Base-by-base conservation (phyloP, 805 yeast species). In the Kodamaea kakaduensis region DNA sequence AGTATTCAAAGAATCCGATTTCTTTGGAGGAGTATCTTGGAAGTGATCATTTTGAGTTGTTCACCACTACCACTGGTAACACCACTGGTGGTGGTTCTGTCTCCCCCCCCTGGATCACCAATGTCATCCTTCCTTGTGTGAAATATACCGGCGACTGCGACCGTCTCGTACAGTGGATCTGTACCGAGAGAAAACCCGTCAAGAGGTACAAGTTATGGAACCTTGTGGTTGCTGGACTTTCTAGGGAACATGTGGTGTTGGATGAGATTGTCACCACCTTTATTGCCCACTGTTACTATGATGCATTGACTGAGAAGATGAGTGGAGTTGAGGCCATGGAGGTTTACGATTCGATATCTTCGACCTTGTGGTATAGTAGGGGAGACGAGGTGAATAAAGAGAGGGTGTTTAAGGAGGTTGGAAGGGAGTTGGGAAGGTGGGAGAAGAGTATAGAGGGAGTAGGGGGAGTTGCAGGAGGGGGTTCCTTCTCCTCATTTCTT, bases 311-410 rank as follows among this genome's bases (percentile, higher is more conserved):
- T 17, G 21, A 19, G 13, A 25, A 30, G 6, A 15, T 25, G 7
- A 17, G 35, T 5, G 10, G 26, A 3, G 25, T 59, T 9, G 66
- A 60, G 17, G 51, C 50, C 14, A 46, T 46, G 7, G 50, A 48
- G 20, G 52, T 56, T 16, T 64, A 61, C 35, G 63, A 56, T 40
- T 31, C 40, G 2, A 57, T 66, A 4, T 45, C 42, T 13, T 50
- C 44, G 5, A 60, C 66, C 0, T 39, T 54, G 3, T 22, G 22
- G 9, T 16, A 31, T 2, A n/a, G 17, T 4, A 10, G 25, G 2
- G 15, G 17, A 4, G 19, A 31, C 8, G 22, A 3, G 14, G 27
- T 36, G 8, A 34, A 35, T n/a, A n/a, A n/a, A n/a, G n/a, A n/a
- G n/a, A n/a, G n/a, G n/a, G n/a, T n/a, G n/a, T 35, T 35, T n/a